Evolutionary conservation across 371 early-diverging fungal species (phyloP).

Genomic region (Mucor piriformis): DNA sequence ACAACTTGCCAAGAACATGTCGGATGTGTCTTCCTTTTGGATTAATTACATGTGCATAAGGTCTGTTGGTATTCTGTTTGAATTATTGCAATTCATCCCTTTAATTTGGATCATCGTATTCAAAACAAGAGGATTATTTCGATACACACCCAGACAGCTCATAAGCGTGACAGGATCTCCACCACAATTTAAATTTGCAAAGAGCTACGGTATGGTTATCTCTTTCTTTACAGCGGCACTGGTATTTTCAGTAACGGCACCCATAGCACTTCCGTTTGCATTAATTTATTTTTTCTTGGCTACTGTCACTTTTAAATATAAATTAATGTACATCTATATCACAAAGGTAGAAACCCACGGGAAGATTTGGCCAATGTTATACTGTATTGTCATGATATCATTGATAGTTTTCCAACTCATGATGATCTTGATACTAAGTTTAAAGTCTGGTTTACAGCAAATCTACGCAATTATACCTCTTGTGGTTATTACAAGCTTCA

Average conservation of each 20-base stretch:
- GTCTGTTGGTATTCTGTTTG: conserved; percentile 48
- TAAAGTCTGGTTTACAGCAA: conserved; percentile 47
- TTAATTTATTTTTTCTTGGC: conserved; percentile 67
- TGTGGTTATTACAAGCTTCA: conserved; percentile 62
- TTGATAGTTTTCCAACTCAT: conserved; percentile 73
- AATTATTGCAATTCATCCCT: conserved; percentile 63
- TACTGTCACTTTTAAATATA: conserved; percentile 71
- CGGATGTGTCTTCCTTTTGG: conserved; percentile 63
- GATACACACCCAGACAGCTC: conserved; percentile 6
- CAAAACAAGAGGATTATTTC: neutral
- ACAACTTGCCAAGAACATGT: conserved; percentile 45
- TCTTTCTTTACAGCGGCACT: conserved; percentile 73
- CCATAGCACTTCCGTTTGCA: conserved; percentile 72
- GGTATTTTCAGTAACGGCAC: conserved; percentile 75
- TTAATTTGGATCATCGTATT: neutral
- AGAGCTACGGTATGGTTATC: conserved; percentile 60
- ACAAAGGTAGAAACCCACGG: conserved; percentile 77
- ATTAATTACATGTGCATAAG: conserved; percentile 70
- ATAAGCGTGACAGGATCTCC: conserved; percentile 52
- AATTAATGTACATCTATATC: conserved; percentile 57
- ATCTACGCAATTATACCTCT: conserved; percentile 63
- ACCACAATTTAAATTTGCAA: conserved; percentile 37
- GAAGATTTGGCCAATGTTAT: conserved; percentile 74
- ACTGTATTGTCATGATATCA: conserved; percentile 65
- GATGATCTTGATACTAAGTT: conserved; percentile 64